A percentile compares a stretch with the other conserved stretches of the same genome.
These are phyloP conservation scores for Candida caryicola DNA, from an alignment of 805 yeast species.

Conservation along the genomic window DNA sequence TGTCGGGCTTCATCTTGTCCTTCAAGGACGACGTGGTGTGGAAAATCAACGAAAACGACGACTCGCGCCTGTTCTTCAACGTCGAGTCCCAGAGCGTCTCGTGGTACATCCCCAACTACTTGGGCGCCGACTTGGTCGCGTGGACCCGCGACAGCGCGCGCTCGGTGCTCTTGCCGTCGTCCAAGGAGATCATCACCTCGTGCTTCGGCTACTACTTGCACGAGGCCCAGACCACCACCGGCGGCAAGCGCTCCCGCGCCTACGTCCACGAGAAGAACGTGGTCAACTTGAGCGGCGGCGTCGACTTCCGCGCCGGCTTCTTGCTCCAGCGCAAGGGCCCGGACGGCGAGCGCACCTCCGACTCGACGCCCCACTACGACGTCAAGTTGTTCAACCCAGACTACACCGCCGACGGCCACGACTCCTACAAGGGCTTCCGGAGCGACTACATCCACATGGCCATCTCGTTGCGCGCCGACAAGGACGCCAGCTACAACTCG, in stretches of 20 bases:
- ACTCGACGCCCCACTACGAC: slow-evolving; percentile 59
- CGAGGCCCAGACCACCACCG: not conserved
- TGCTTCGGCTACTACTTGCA: slow-evolving; percentile 48
- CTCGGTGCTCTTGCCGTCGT: slow-evolving; percentile 46
- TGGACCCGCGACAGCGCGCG: slow-evolving; percentile 56
- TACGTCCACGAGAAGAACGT: slow-evolving; percentile 50
- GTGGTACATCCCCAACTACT: slow-evolving; percentile 75
- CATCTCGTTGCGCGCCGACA: slow-evolving; percentile 36
- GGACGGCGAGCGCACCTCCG: slow-evolving; percentile 38
- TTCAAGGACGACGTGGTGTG: slow-evolving; percentile 64
- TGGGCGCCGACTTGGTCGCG: slow-evolving; percentile 46
- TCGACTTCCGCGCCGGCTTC: slow-evolving; percentile 56
- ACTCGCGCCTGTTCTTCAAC: slow-evolving; percentile 64
- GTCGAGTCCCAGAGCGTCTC: slow-evolving; percentile 60
- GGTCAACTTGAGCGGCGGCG: slow-evolving; percentile 59
- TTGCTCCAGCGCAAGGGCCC: slow-evolving; percentile 45
- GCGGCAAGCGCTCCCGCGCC: not conserved
- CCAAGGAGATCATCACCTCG: slow-evolving; percentile 41
- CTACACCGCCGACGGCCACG: slow-evolving; percentile 38
- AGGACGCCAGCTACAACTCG: slow-evolving; percentile 53
- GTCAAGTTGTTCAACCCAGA: slow-evolving; percentile 56
- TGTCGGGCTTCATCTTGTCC: slow-evolving; percentile 75
- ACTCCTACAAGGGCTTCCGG: slow-evolving; percentile 41
- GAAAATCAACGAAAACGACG: slow-evolving; percentile 60
- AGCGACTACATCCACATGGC: slow-evolving; percentile 41